A percentile compares a stretch with the other conserved stretches of the same genome.
Evolutionary conservation across 2,329 filamentous ascomycete species (phyloP).

Genomic region (Pseudocercospora ulei): DNA sequence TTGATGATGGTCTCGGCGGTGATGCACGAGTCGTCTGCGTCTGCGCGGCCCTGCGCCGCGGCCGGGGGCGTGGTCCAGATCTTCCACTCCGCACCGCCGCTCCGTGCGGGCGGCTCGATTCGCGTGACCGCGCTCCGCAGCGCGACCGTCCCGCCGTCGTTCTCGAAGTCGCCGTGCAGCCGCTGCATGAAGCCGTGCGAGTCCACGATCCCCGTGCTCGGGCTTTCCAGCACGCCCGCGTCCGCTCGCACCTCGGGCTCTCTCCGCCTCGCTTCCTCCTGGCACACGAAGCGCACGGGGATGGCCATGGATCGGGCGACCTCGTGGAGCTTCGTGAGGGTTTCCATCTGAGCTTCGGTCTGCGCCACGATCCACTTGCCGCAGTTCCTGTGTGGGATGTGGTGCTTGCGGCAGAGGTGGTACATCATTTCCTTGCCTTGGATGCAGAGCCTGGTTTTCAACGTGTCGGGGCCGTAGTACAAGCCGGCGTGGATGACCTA

Average conservation of each 20-base stretch:
- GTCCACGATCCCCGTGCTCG: slow-evolving; percentile 83
- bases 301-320: slow-evolving; percentile 51
- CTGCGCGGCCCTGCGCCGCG: slow-evolving; percentile 31
- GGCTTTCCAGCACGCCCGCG: slow-evolving; percentile 68
- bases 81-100: slow-evolving; percentile 57
- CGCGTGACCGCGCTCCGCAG: slow-evolving; percentile 56
- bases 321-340: slow-evolving; percentile 48
- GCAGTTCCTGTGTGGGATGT: slow-evolving; percentile 61
- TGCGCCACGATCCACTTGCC: slow-evolving; percentile 97
- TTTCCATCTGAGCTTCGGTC: slow-evolving; percentile 57
- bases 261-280: slow-evolving; percentile 50
- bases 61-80: slow-evolving; percentile 44
- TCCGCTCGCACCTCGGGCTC: slow-evolving; percentile 69
- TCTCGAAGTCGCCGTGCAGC: slow-evolving; percentile 66
- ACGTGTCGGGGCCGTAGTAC: slow-evolving; percentile 66
- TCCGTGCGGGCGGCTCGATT: slow-evolving; percentile 44
- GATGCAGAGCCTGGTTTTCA: slow-evolving; percentile 80
- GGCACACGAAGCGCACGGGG: slow-evolving; percentile 60
- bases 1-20: slow-evolving; percentile 73
- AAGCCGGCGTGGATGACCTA: slow-evolving; percentile 88
- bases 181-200: slow-evolving; percentile 74
- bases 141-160: slow-evolving; percentile 64
- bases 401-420: slow-evolving; percentile 56
- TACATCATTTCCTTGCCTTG: slow-evolving; percentile 69
- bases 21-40: slow-evolving; percentile 44